phyloP scores from a whole-genome alignment of 768 basidiomycete species.

The Leccinum variicolor region DNA sequence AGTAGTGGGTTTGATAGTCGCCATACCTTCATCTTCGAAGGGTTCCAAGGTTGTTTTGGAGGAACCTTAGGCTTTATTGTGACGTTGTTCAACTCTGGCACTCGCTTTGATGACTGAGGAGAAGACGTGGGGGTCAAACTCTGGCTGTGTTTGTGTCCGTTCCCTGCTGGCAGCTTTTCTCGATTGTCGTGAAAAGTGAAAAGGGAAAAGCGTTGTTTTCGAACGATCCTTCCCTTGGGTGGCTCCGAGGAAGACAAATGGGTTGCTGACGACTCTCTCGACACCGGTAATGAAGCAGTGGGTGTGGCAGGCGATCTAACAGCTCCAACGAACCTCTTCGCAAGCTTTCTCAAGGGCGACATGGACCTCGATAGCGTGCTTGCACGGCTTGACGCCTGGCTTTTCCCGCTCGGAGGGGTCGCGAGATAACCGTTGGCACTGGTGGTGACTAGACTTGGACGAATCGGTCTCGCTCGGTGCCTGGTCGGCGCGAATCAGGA shows the following conservation, averaged over 20 bases:
- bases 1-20: conserved; percentile 45
- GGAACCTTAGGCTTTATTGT: conserved; percentile 39
- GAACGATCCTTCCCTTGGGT: conserved; percentile 30
- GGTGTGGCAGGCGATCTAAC: conserved; percentile 37
- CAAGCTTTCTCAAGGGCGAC: conserved; percentile 78
- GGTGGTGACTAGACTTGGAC: conserved; percentile 54
- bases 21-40: conserved; percentile 54
- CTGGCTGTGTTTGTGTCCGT: conserved; percentile 64
- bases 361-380: conserved; percentile 65
- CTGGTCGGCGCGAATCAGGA: conserved; percentile 48
- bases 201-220: conserved; percentile 63
- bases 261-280: conserved; percentile 35
- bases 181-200: conserved; percentile 48
- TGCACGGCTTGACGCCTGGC: conserved; percentile 39
- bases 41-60: conserved; percentile 69
- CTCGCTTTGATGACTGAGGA: conserved; percentile 38
- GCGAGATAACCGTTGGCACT: conserved; percentile 55
- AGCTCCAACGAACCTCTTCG: conserved; percentile 60
- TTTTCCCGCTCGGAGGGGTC: conserved; percentile 53
- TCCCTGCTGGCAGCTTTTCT: conserved; percentile 50
- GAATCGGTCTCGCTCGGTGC: conserved; percentile 68
- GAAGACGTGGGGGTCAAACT: conserved; percentile 73
- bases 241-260: conserved; percentile 57
- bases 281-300: conserved; percentile 45
- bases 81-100: conserved; percentile 34